phyloP scores from a whole-genome alignment of 208 protist species.

The Herpetomonas samuelpessoai region DNA sequence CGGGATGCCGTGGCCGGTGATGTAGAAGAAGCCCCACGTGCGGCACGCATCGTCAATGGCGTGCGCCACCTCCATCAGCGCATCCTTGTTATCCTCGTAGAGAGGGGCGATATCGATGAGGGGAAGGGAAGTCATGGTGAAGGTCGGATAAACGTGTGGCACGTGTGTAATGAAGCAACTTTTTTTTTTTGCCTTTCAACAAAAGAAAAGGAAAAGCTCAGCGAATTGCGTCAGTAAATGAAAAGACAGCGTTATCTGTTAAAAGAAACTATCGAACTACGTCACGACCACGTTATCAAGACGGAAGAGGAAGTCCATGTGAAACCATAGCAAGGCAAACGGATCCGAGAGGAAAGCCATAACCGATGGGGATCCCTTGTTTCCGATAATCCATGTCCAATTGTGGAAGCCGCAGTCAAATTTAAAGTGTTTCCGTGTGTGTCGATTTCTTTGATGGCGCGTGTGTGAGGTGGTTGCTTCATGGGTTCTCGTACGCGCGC shows the following conservation, averaged over 20 bases:
- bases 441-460: not conserved
- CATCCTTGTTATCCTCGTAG: conserved; percentile 32
- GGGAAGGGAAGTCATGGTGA: conserved; percentile 40
- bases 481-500: too few species aligned
- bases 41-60: conserved; percentile 69
- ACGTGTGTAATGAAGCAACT: too few species aligned
- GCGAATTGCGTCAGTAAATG: too few species aligned
- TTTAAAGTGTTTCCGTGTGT: not conserved
- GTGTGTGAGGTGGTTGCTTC: not conserved
- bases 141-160: too few species aligned
- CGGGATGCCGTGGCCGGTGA: conserved; percentile 62
- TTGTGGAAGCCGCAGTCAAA: too few species aligned
- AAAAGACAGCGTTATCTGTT: not conserved
- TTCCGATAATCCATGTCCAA: too few species aligned
- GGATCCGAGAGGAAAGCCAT: conserved; percentile 5
- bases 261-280: not conserved
- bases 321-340: too few species aligned
- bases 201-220: not conserved
- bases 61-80: conserved; percentile 38
- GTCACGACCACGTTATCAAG: not conserved
- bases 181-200: not conserved
- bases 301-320: not conserved
- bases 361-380: too few species aligned
- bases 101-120: conserved; percentile 74
- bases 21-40: conserved; percentile 85